Evolutionary conservation across 2,329 filamentous ascomycete species (phyloP), one percentile per base, ranked within the genome.

Genomic region (Pseudocercospora pini-densiflorae): DNA sequence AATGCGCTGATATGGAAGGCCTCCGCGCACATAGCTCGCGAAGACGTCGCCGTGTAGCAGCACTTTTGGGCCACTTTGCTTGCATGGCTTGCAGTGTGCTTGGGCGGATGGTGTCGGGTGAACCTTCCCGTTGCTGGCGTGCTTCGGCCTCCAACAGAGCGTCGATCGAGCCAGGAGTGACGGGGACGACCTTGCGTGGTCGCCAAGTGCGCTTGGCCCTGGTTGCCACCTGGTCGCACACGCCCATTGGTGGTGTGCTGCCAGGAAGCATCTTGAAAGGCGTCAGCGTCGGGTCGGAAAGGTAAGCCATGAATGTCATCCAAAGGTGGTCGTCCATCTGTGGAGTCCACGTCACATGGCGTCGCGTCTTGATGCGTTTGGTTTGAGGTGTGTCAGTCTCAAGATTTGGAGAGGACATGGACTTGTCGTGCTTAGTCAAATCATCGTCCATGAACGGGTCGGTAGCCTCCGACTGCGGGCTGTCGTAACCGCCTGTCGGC

Each of bases 251-350:
- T 43, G 88, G 88, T 36, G 86, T 82, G 51, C 85, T 87, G 58
- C 88, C 88, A 2, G 88, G 88, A 0, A 89, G 82, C 79, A 87
- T 88, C 74, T 90, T 90, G 81, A 90, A 90, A 0, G 88, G 88
- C 1, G 88, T 90, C 57, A 89, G 84, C 3, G 85, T 87, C 21
- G 88, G 88, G 75, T 90, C 87, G 68, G 88, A 86, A n/a, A 90
- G 79, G 74, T 89, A 89, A 61, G 84, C 81, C 79, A 89, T 86
- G 77, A 89, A 90, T 8, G 86, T 88, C 74, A 87, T 85, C 88
- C 88, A 89, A 33, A 90, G 78, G 73, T 90, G 88, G 63, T 86
- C 83, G 74, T 90, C 88, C 87, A 89, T 89, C 60, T 88, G 87
- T 51, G 84, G 79, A 5, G 85, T 88, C 84, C 88, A 90, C 47